Conservation (phyloP, 75 land plant species). For the Pinus albicaulis region DNA sequence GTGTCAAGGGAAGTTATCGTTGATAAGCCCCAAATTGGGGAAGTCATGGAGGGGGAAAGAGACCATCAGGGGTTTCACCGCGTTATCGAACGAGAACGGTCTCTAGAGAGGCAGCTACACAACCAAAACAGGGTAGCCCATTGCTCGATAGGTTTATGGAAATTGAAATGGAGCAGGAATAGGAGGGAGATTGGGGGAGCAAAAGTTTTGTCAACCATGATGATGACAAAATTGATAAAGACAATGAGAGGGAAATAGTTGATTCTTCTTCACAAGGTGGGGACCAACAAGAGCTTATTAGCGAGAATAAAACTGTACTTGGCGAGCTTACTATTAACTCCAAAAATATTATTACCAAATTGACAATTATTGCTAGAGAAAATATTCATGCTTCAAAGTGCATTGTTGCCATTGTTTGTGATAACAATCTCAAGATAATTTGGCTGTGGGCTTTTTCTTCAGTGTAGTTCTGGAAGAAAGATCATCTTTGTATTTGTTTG, state of each 20-base stretch:
- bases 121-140: conserved; percentile 9
- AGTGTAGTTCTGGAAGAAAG: too few relatives aligned
- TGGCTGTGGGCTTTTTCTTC: too few relatives aligned
- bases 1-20: conserved; percentile 38
- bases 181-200: conserved; percentile 1
- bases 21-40: conserved; percentile 33
- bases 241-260: conserved; percentile 15
- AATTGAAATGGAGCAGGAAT: conserved; percentile 26
- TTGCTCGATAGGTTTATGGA: conserved; percentile 11
- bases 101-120: background rate
- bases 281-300: conserved; percentile 5
- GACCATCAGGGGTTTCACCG: background rate
- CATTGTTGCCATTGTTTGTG: conserved; percentile 67
- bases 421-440: conserved; percentile 72
- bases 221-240: background rate
- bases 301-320: conserved; percentile 73
- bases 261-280: conserved; percentile 21
- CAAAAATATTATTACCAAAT: conserved; percentile 87
- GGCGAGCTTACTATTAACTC: conserved; percentile 89
- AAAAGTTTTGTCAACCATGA: background rate
- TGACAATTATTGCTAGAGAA: conserved; percentile 94
- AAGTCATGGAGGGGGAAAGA: conserved; percentile 8
- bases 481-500: too few relatives aligned
- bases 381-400: conserved; percentile 74
- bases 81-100: conserved; percentile 1